Base-by-base conservation (phyloP, 2,329 filamentous ascomycete species). In the Fusarium napiforme region DNA sequence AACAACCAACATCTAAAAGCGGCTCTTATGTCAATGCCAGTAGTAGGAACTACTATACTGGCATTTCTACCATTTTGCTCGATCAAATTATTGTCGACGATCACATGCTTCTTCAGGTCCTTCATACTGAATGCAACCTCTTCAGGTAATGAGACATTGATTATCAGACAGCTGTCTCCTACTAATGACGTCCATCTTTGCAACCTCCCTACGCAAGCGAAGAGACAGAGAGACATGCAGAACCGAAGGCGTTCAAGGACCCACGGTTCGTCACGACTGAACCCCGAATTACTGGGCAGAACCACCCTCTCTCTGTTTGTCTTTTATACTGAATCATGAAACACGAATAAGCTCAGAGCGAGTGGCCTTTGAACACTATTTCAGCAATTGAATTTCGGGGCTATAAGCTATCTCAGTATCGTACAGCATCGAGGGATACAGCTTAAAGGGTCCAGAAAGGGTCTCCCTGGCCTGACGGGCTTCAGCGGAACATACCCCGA, bases 121-220 rank as follows among this genome's bases (percentile, higher is more conserved):
- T 28, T n/a, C 14, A 26, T 19, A 30, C 23, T 61, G 45, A 52
- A 28, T 30, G 32, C 39, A 53, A 10, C 21, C 21, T n/a, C 34
- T 37, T 39, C 26, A 46, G n/a, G 36, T 16, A 62, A 46, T 37
- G 45, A 64, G 62, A 53, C 62, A 64, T 53, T 43, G 32, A 34
- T 16, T 36, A 28, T 10, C 5, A 40, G 30, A 23, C 11, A 26
- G 5, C 26, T 60, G 30, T 45, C 32, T 50, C 4, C 16, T 34
- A 26, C 21, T 61, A 43, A 60, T 61, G 36, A 39, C 32, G 43
- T 28, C 37, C 28, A n/a, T 37, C 57, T 61, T 28, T 52, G 30
- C 19, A 5, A 50, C 42, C 32, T 21, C 9, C 19, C 32, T 37
- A 45, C 32, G 16, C 21, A 57, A 37, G 30, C 39, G 18, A 21